phyloP scores from a whole-genome alignment of 192 early-diverging fungal genomes.

The Podila epicladia region DNA sequence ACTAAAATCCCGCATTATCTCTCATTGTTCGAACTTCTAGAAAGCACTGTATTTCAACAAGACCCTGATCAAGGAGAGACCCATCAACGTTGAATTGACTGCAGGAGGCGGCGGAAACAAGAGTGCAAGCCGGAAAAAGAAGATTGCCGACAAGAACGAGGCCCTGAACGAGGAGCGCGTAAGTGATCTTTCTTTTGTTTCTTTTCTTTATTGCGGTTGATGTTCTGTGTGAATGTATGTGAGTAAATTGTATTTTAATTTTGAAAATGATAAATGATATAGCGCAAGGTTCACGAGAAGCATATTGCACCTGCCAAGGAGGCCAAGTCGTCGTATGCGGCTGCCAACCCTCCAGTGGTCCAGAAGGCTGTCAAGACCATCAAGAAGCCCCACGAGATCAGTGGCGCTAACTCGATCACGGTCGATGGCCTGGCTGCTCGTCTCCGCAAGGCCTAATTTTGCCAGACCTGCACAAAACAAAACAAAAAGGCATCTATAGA shows the following conservation, averaged over 20 bases:
- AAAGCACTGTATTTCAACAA: slow-evolving; percentile 74
- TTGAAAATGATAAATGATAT: slow-evolving; percentile 1
- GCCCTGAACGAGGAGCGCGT: slow-evolving; percentile 64
- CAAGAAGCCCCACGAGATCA: slow-evolving; percentile 42
- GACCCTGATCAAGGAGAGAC: slow-evolving; percentile 65
- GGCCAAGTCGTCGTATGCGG: slow-evolving; percentile 51
- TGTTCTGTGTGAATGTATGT: not conserved
- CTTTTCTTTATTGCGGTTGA: not conserved
- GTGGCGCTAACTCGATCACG: slow-evolving; percentile 35
- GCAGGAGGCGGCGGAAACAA: slow-evolving; percentile 79
- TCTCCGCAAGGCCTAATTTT: slow-evolving; percentile 24
- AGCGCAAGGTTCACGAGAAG: slow-evolving; percentile 61
- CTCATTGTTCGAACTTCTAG: slow-evolving; percentile 16
- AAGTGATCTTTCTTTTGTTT: slow-evolving; percentile 22
- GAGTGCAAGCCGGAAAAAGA: slow-evolving; percentile 56
- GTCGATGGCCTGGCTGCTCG: slow-evolving; percentile 36
- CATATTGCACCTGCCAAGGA: slow-evolving; percentile 56
- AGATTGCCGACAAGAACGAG: slow-evolving; percentile 60
- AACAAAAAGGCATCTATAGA: not conserved
- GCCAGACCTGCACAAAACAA: not conserved
- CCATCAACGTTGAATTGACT: slow-evolving; percentile 80
- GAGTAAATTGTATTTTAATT: not conserved
- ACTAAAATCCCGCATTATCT: not conserved
- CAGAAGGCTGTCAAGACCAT: slow-evolving; percentile 43
- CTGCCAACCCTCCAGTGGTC: slow-evolving; percentile 43